Conservation (phyloP, 768 basidiomycete genomes). For the Filobasidium wieringae region DNA sequence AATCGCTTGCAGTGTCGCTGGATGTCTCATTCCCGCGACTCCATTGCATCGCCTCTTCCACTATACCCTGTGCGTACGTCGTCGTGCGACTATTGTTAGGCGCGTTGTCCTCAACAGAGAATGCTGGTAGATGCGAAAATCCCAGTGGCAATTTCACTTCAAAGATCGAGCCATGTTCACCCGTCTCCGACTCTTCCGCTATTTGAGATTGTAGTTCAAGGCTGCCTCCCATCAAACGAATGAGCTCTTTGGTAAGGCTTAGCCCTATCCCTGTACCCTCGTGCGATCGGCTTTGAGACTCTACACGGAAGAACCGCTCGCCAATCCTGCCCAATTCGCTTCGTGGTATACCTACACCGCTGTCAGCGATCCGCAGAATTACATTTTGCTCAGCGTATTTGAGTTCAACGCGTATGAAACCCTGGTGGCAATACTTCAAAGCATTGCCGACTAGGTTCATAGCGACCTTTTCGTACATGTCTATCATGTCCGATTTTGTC, state of each 20-base stretch:
- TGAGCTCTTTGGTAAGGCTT: slow-evolving; percentile 34
- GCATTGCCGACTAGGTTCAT: slow-evolving; percentile 27
- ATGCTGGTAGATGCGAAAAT: slow-evolving; percentile 26
- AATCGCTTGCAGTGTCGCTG: slow-evolving; percentile 18
- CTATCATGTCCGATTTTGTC: not conserved
- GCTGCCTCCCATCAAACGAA: slow-evolving; percentile 39
- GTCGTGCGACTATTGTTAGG: not conserved
- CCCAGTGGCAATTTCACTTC: slow-evolving; percentile 32
- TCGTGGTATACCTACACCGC: slow-evolving; percentile 41
- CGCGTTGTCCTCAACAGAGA: slow-evolving; percentile 14
- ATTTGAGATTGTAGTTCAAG: slow-evolving; percentile 30
- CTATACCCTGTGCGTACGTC: slow-evolving; percentile 37
- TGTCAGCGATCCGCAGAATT: slow-evolving; percentile 39
- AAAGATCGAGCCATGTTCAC: slow-evolving; percentile 33
- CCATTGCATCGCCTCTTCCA: slow-evolving; percentile 42
- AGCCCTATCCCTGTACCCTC: slow-evolving; percentile 41
- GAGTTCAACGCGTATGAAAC: slow-evolving; percentile 36
- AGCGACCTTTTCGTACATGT: slow-evolving; percentile 15
- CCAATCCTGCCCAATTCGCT: slow-evolving; percentile 28
- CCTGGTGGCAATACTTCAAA: slow-evolving; percentile 38
- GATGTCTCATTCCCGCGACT: slow-evolving; percentile 23
- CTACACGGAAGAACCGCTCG: slow-evolving; percentile 34
- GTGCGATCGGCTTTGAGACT: slow-evolving; percentile 21
- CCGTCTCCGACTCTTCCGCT: slow-evolving; percentile 27
- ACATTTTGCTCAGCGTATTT: slow-evolving; percentile 24